phyloP scores from a whole-genome alignment of 768 basidiomycete genomes.

The Gymnopilus junonius region DNA sequence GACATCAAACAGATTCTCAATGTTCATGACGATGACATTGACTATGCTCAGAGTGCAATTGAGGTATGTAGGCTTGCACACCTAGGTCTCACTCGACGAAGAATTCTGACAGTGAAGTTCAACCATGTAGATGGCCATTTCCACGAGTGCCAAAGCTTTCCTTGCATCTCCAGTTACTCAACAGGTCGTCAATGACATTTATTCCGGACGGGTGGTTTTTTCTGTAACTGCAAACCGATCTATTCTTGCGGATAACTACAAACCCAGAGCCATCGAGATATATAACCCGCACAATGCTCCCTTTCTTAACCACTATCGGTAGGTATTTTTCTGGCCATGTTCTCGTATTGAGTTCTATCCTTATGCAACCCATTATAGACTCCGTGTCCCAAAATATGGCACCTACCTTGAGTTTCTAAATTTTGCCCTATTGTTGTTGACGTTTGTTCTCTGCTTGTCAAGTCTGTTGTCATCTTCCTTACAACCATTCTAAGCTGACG shows the following conservation, averaged over 20 bases:
- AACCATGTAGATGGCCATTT: conserved; percentile 77
- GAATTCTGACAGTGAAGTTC: background rate
- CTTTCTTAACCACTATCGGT: conserved; percentile 87
- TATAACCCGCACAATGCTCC: conserved; percentile 71
- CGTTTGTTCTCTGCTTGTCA: conserved; percentile 76
- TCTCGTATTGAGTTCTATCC: background rate
- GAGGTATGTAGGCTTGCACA: conserved; percentile 66
- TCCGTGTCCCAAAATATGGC: conserved; percentile 84
- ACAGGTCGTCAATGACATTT: conserved; percentile 86
- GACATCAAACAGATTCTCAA: conserved; percentile 64
- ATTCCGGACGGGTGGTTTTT: conserved; percentile 78
- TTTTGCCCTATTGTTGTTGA: conserved; percentile 66
- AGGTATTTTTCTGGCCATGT: conserved; percentile 3
- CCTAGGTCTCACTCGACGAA: background rate
- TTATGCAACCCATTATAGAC: conserved; percentile 37
- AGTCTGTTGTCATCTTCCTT: conserved; percentile 48
- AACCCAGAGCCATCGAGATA: conserved; percentile 71
- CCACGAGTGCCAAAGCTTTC: conserved; percentile 83
- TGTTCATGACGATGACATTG: conserved; percentile 62
- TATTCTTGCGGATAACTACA: conserved; percentile 91
- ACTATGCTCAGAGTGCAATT: conserved; percentile 79
- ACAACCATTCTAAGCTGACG: background rate
- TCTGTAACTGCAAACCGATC: conserved; percentile 66
- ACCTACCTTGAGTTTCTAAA: conserved; percentile 80
- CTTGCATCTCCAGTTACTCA: conserved; percentile 84